These are phyloP conservation scores for Podosphaera xanthii DNA, from an alignment of 2,329 filamentous ascomycete species.

Conservation along the genomic window DNA sequence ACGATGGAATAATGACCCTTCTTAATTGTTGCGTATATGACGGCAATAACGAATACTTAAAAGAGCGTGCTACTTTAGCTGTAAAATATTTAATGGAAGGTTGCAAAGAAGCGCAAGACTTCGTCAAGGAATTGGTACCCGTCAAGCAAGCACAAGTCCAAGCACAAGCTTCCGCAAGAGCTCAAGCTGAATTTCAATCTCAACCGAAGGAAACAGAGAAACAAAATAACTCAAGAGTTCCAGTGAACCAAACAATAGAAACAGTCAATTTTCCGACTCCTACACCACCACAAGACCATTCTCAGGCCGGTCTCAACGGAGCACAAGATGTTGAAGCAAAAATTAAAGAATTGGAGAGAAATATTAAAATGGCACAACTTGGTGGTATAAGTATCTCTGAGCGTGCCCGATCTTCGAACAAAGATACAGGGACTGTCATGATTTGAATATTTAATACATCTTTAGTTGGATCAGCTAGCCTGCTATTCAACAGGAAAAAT, in stretches of 20 bases:
- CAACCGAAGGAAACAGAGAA: constrained; percentile 1
- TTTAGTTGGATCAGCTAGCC: too few relatives aligned
- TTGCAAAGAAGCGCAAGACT: constrained; percentile 48
- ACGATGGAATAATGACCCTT: constrained; percentile 69
- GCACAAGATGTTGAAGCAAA: constrained; percentile 5
- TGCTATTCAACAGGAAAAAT: too few relatives aligned
- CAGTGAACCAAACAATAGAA: background rate
- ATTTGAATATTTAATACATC: too few relatives aligned
- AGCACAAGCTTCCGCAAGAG: constrained; percentile 6
- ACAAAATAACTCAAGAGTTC: constrained; percentile 1
- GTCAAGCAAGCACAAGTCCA: constrained; percentile 12
- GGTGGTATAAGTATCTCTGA: background rate
- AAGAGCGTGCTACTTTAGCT: constrained; percentile 73
- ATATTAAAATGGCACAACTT: constrained; percentile 3
- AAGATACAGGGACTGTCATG: too few relatives aligned
- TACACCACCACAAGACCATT: background rate
- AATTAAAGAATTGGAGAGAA: constrained; percentile 6
- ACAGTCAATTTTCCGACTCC: background rate
- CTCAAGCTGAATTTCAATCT: constrained; percentile 4
- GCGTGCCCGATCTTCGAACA: too few relatives aligned
- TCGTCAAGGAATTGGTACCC: constrained; percentile 33
- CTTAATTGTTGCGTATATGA: constrained; percentile 81
- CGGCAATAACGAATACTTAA: constrained; percentile 81
- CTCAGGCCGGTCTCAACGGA: constrained; percentile 1
- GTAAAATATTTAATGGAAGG: constrained; percentile 66